Base-by-base conservation (phyloP, 257 asterid genomes). In the Solanum sitiens region DNA sequence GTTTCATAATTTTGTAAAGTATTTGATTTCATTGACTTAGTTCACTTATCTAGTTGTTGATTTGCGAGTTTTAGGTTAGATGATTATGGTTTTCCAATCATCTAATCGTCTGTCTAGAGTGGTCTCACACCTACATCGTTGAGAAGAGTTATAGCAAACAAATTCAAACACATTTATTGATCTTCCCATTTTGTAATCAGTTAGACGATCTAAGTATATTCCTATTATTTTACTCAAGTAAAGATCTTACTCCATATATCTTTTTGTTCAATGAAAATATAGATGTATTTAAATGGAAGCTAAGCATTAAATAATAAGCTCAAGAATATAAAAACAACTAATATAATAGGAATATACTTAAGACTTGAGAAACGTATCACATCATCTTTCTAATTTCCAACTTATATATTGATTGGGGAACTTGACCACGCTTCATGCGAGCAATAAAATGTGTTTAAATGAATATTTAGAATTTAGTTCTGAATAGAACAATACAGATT, bases 81-180 rank as follows among this genome's bases (percentile, higher is more conserved):
- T 23, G 14, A 1, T 8, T 2, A 8, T 61, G 68, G 6, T 61
- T 21, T 61, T 61, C 0, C 68, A 61, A 61, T 21, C 68, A 23
- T 21, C 13, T 61, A 59, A 8, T 21, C 0, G 6, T 61, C n/a
- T 61, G 21, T 61, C 3, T 13, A 21, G 0, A 8, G 27, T 61
- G 27, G 27, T 23, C 13, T 61, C 68, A 9, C 68, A 0, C 30
- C 68, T 61, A 61, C 68, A 61, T 61, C 14, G 0, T 61, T 21
- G 68, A 21, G 68, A 0, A 21, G 1, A 1, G 27, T 21, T 0
- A 9, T 21, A 27, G 6, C 0, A 61, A 21, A 21, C 68, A 5
- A 59, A 18, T 59, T 11, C 68, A 61, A n/a, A 59, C 5, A 21
- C 68, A 61, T 21, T 9, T 61, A 61, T 61, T 13, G 23, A 8